Evolutionary conservation across 148 eudicot species (phyloP).

Genomic region (Vaccinium macrocarpon): DNA sequence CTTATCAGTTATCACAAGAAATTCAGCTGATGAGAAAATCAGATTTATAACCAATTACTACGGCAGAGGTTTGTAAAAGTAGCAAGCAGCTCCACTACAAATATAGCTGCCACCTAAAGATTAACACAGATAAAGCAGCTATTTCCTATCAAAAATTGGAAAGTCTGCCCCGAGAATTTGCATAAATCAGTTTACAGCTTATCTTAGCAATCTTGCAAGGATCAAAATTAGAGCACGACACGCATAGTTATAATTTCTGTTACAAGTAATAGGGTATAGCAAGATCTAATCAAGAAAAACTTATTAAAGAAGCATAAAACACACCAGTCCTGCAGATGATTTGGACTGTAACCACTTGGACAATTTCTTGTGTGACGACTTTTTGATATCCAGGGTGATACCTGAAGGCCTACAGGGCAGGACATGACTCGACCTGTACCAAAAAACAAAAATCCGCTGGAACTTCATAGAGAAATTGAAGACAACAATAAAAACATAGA

Average conservation of each 20-base stretch:
- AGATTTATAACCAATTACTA: not conserved
- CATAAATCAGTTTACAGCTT: not conserved
- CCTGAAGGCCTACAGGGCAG: conserved; percentile 89
- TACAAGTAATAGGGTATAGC: not conserved
- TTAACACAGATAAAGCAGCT: not conserved
- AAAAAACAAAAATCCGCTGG: conserved; percentile 20
- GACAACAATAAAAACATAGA: not conserved
- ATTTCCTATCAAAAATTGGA: not conserved
- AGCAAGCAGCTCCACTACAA: not conserved
- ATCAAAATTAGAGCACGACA: not conserved
- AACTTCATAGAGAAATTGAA: conserved; percentile 9
- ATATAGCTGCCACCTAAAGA: not conserved
- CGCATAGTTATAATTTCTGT: not conserved
- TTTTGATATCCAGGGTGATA: conserved; percentile 73
- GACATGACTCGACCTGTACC: conserved; percentile 81
- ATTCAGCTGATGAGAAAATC: not conserved
- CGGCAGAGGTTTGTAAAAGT: not conserved
- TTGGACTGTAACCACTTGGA: conserved; percentile 91
- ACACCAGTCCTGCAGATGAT: conserved; percentile 71
- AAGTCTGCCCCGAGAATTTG: conserved; percentile 3
- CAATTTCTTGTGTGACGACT: conserved; percentile 88
- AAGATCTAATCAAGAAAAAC: not conserved
- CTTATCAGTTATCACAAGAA: not conserved
- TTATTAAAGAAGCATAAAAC: conserved; percentile 11
- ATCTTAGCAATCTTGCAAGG: not conserved